Conservation (phyloP, 2,329 filamentous ascomycete species). For the Aspergillus sp. region DNA sequence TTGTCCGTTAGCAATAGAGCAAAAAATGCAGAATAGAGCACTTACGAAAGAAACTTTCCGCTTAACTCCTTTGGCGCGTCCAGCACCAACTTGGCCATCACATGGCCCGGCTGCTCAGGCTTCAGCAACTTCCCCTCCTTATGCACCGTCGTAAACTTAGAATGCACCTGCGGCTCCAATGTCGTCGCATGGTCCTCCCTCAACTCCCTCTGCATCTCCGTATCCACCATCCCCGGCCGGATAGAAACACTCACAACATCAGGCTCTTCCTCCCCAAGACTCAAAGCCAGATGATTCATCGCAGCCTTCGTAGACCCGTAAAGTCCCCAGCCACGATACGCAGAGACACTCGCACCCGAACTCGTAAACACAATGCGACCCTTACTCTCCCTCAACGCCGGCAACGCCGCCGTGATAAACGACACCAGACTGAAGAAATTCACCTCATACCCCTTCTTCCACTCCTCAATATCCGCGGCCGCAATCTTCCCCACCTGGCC, state of each 20-base stretch:
- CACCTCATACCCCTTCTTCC: slow-evolving; percentile 73
- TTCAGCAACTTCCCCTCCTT: slow-evolving; percentile 70
- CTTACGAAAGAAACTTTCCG: slow-evolving; percentile 66
- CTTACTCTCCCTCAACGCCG: slow-evolving; percentile 33
- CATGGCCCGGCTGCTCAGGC: slow-evolving; percentile 80
- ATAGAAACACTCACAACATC: slow-evolving; percentile 29
- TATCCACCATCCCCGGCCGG: slow-evolving; percentile 37
- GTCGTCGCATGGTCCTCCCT: slow-evolving; percentile 66
- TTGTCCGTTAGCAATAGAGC: slow-evolving; percentile 29
- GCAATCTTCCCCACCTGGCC: slow-evolving; percentile 71
- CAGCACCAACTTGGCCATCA: slow-evolving; percentile 77
- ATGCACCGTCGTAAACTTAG: slow-evolving; percentile 69
- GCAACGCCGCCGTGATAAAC: slow-evolving; percentile 52
- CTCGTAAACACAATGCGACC: slow-evolving; percentile 39
- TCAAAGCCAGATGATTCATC: slow-evolving; percentile 33
- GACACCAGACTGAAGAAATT: slow-evolving; percentile 85
- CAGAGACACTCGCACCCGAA: slow-evolving; percentile 33
- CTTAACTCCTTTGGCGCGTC: slow-evolving; percentile 66
- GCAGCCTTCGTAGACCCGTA: slow-evolving; percentile 40
- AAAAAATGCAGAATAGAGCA: background rate
- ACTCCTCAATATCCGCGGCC: slow-evolving; percentile 68
- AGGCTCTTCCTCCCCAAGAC: slow-evolving; percentile 31
- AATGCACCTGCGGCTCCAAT: slow-evolving; percentile 59
- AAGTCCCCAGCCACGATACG: slow-evolving; percentile 36
- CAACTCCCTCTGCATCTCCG: slow-evolving; percentile 57